These are phyloP conservation scores for Mortierella sp. DNA, from an alignment of 371 early-diverging fungal species.

Conservation along the genomic window DNA sequence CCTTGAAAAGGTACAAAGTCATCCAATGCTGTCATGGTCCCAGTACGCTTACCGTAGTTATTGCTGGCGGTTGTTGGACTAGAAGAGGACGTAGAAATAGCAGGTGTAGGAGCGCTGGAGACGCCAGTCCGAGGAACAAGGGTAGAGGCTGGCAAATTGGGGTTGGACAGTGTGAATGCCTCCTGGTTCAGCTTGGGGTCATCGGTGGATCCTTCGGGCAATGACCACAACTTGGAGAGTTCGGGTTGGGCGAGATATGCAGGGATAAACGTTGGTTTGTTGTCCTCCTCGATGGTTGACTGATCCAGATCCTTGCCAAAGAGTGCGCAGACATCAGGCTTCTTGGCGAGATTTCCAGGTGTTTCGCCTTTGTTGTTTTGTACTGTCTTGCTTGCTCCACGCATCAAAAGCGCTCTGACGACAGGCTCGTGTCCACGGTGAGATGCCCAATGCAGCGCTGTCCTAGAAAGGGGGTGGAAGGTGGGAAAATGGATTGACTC, in stretches of 20 bases:
- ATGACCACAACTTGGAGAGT: conserved; percentile 77
- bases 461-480: conserved; percentile 59
- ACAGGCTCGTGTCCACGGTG: conserved; percentile 72
- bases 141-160: conserved; percentile 23
- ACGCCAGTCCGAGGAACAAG: conserved; percentile 22
- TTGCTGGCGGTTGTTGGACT: background rate
- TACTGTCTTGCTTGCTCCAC: conserved; percentile 70
- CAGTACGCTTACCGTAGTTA: conserved; percentile 7
- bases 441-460: conserved; percentile 81
- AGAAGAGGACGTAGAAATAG: background rate
- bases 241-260: conserved; percentile 81
- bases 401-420: conserved; percentile 64
- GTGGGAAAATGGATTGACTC: background rate
- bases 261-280: conserved; percentile 70
- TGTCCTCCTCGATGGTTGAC: conserved; percentile 36
- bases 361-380: conserved; percentile 71
- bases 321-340: conserved; percentile 58
- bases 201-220: conserved; percentile 76
- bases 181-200: conserved; percentile 57
- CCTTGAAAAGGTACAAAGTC: background rate
- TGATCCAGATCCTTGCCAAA: conserved; percentile 49
- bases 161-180: conserved; percentile 45
- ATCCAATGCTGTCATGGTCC: background rate
- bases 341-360: conserved; percentile 71
- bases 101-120: background rate